phyloP scores from a whole-genome alignment of 139 green algal species.

The Klebsormidium nitens region DNA sequence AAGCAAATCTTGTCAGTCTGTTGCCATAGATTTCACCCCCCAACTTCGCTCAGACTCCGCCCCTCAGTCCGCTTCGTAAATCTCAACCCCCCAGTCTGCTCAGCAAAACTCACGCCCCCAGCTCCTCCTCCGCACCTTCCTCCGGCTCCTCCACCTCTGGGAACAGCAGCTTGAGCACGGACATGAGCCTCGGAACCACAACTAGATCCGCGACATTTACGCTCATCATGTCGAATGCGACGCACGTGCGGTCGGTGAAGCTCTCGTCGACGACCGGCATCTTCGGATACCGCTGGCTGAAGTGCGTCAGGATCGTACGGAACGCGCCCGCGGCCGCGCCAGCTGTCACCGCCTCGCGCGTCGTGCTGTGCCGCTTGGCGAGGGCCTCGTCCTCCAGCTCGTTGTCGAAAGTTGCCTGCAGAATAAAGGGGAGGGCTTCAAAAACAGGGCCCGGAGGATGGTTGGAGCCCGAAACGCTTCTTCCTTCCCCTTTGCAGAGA shows the following conservation, averaged over 20 bases:
- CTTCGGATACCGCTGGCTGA: conserved; percentile 74
- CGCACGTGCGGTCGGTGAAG: conserved; percentile 47
- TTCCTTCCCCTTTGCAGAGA: no score
- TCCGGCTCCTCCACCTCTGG: conserved; percentile 42
- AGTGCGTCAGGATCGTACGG: conserved; percentile 94
- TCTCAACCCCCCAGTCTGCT: no score
- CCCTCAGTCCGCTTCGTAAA: no score
- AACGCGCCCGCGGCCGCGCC: conserved; percentile 65
- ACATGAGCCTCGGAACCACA: conserved; percentile 54
- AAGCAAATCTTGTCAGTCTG: no score
- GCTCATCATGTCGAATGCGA: conserved; percentile 96
- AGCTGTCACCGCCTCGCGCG: conserved; percentile 69
- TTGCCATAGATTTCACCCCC: no score
- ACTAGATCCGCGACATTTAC: conserved; percentile 72
- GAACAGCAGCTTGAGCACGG: conserved; percentile 59
- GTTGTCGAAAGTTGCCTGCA: conserved; percentile 89
- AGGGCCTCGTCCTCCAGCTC: conserved; percentile 72
- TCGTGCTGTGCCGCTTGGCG: conserved; percentile 85
- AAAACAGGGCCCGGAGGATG: no score
- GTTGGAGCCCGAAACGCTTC: no score
- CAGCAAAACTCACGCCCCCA: no score
- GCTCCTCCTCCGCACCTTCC: conserved; percentile 26
- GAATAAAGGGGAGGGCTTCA: not conserved
- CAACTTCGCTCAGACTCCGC: no score
- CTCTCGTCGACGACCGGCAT: conserved; percentile 41